phyloP scores from a whole-genome alignment of 768 basidiomycete species.

The Boletus patriciae region DNA sequence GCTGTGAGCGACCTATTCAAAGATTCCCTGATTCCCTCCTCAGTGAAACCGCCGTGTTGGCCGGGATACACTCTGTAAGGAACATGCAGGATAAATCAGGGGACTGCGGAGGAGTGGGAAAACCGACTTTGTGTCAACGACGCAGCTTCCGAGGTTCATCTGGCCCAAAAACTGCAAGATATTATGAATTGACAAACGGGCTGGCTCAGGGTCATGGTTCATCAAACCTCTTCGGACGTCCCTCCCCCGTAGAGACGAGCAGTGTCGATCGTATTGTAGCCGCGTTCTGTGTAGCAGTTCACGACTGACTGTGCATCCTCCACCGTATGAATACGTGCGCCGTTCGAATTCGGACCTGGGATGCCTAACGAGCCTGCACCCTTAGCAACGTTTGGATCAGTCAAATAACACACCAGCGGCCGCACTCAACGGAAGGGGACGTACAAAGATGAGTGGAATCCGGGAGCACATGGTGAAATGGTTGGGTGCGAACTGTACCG shows the following conservation, averaged over 20 bases:
- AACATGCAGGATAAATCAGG: not conserved
- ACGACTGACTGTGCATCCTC: constrained; percentile 15
- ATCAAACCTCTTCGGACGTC: constrained; percentile 24
- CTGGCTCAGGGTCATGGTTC: not conserved
- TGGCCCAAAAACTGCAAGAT: constrained; percentile 15
- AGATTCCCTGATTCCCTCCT: constrained; percentile 11
- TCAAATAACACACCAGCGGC: not conserved
- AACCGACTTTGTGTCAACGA: constrained; percentile 21
- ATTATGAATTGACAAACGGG: not conserved
- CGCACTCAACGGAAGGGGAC: not conserved
- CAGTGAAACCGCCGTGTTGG: constrained; percentile 6
- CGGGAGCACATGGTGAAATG: constrained; percentile 2
- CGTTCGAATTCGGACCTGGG: constrained; percentile 19
- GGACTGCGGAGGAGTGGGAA: no score
- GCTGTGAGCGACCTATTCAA: constrained; percentile 12
- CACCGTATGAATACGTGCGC: constrained; percentile 20
- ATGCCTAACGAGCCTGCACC: constrained; percentile 23
- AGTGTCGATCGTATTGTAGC: constrained; percentile 24
- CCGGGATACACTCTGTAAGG: constrained; percentile 7
- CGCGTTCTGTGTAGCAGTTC: constrained; percentile 14
- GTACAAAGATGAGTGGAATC: constrained; percentile 14
- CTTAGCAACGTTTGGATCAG: constrained; percentile 7
- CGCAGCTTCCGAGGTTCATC: constrained; percentile 12
- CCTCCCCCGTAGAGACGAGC: constrained; percentile 23
- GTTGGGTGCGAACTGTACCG: not conserved